Conservation (phyloP, 257 asterid species). For the Nicotiana tomentosiformis region DNA sequence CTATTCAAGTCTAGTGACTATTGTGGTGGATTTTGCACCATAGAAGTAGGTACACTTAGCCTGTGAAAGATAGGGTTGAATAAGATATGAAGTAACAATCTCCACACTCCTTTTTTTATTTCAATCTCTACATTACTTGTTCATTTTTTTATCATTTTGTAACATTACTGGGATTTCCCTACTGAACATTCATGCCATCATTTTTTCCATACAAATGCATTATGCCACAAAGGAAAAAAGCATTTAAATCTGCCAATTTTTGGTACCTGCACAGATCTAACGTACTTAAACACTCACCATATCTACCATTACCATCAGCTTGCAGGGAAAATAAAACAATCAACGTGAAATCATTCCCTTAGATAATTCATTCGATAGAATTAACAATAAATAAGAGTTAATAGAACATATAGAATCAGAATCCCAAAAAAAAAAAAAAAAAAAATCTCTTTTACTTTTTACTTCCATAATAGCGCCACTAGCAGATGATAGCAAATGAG, state of each 20-base stretch:
- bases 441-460: not conserved
- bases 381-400: not conserved
- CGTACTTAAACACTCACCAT: not conserved
- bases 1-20: no score
- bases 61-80: no score
- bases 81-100: not conserved
- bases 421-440: not conserved
- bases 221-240: not conserved
- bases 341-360: not conserved
- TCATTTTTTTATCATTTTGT: not conserved
- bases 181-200: not conserved
- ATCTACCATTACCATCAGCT: not conserved
- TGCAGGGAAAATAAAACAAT: not conserved
- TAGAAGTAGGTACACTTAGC: no score
- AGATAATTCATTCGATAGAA: not conserved
- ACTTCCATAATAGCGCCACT: not conserved
- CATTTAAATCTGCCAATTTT: not conserved
- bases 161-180: not conserved
- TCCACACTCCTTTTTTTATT: not conserved
- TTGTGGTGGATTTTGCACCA: no score
- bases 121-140: not conserved
- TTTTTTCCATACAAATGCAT: not conserved
- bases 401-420: not conserved
- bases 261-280: not conserved
- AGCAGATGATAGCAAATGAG: not conserved